Percentiles rank a stretch among this genome's conserved stretches.
Conservation (phyloP, 140 eudicot genomes). For the Flaveria floridana region DNA sequence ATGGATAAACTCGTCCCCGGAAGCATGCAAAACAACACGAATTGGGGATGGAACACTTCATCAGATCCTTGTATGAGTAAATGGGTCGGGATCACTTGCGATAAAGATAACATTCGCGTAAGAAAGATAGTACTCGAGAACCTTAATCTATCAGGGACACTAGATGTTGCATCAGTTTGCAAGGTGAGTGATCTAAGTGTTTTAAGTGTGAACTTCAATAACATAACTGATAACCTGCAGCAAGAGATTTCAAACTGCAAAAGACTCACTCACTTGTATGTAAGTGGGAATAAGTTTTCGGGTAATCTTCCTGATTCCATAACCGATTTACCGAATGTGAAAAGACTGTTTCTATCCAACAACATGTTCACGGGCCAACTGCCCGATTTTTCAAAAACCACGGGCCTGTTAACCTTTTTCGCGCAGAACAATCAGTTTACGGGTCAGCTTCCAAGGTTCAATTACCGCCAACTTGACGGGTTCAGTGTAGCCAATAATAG, state of each 20-base stretch:
- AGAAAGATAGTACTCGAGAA: background rate
- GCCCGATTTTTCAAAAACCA: background rate
- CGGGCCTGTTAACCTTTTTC: background rate
- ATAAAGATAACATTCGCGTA: background rate
- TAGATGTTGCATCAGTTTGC: background rate
- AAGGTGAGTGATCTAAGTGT: background rate
- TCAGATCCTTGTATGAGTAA: background rate
- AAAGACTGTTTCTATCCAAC: background rate
- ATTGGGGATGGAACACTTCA: background rate
- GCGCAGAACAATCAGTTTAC: constrained; percentile 51
- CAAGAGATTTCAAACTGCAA: background rate
- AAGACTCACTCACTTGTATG: background rate
- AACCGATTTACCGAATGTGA: background rate
- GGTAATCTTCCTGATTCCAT: background rate
- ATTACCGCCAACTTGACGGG: constrained; percentile 29
- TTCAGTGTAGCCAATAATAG: background rate
- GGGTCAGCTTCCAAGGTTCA: constrained; percentile 43
- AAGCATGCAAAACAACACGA: background rate
- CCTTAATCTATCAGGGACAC: background rate
- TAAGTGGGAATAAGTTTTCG: background rate
- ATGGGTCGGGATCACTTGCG: background rate
- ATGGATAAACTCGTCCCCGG: background rate
- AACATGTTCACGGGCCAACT: background rate
- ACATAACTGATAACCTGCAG: background rate
- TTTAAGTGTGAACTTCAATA: background rate